A percentile compares a stretch with the other conserved stretches of the same genome.
Evolutionary conservation across 805 yeast genomes (phyloP).

Genomic region (Novakomyces olei): DNA sequence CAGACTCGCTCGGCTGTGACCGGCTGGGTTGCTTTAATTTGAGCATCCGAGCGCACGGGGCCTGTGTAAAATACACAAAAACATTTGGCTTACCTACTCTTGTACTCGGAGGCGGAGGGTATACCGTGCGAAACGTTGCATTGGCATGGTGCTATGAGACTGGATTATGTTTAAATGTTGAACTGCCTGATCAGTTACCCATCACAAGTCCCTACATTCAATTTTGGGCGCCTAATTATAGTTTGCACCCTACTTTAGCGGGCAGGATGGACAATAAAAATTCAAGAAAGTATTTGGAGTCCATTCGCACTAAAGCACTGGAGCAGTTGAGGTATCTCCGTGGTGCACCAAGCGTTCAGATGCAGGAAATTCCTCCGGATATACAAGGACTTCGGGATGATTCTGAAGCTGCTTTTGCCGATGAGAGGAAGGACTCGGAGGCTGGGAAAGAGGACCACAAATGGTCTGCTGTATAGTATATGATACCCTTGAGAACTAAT

Average conservation of each 20-base stretch:
- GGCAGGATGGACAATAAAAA: conserved; percentile 71
- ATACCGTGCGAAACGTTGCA: conserved; percentile 91
- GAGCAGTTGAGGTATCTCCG: conserved; percentile 64
- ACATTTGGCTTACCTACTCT: conserved; percentile 71
- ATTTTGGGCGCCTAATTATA: conserved; percentile 76
- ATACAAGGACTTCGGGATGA: conserved; percentile 2
- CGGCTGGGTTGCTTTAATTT: conserved; percentile 83
- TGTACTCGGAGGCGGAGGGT: conserved; percentile 97
- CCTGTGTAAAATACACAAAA: conserved; percentile 74
- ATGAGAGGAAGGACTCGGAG: too few species aligned
- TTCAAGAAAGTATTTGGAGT: conserved; percentile 58
- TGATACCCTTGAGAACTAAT: too few species aligned
- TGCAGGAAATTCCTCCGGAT: conserved; percentile 27
- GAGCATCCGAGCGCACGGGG: conserved; percentile 85
- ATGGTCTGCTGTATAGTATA: too few species aligned
- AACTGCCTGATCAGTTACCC: conserved; percentile 57
- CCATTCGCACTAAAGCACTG: conserved; percentile 47
- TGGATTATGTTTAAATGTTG: conserved; percentile 60
- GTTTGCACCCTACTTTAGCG: conserved; percentile 64
- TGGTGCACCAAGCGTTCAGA: conserved; percentile 86
- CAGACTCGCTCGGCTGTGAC: conserved; percentile 85
- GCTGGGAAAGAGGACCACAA: too few species aligned
- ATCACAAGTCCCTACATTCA: conserved; percentile 50
- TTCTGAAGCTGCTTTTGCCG: conserved; percentile 1
- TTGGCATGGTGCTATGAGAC: conserved; percentile 90